Conservation (phyloP, 176 grass and related monocot genomes). For the Alloteropsis semialata region DNA sequence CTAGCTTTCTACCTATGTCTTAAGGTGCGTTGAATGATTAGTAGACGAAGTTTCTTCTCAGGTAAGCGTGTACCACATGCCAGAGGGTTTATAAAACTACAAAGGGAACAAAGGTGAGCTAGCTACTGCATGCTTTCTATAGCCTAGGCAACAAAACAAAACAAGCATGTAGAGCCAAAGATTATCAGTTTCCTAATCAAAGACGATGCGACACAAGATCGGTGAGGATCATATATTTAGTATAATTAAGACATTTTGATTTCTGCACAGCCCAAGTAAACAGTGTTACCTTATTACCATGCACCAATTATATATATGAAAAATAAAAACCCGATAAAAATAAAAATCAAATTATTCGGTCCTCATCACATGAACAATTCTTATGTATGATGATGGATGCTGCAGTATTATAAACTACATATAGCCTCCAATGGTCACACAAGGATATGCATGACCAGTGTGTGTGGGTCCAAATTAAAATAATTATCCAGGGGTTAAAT, state of each 20-base stretch:
- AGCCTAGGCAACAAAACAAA: background rate
- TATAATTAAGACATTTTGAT: background rate
- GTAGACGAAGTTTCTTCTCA: slow-evolving; percentile 49
- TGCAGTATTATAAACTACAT: background rate
- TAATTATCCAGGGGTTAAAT: background rate
- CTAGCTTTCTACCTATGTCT: background rate
- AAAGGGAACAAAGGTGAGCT: background rate
- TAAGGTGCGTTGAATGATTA: slow-evolving; percentile 32
- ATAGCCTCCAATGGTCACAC: background rate
- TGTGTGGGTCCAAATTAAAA: background rate
- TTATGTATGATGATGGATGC: background rate
- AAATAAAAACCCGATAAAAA: background rate
- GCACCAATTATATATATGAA: too few relatives aligned
- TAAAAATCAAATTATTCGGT: background rate
- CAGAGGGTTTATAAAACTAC: background rate
- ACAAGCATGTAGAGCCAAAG: background rate
- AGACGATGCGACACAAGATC: background rate
- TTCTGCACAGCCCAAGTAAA: background rate
- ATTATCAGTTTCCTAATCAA: background rate
- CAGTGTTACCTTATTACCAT: background rate
- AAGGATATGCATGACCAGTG: background rate
- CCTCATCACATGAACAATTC: background rate
- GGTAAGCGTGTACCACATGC: slow-evolving; percentile 39
- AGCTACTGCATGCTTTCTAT: background rate
- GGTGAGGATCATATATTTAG: background rate